phyloP scores from a whole-genome alignment of 2,329 filamentous ascomycete species.

The Colletotrichum karsti region DNA sequence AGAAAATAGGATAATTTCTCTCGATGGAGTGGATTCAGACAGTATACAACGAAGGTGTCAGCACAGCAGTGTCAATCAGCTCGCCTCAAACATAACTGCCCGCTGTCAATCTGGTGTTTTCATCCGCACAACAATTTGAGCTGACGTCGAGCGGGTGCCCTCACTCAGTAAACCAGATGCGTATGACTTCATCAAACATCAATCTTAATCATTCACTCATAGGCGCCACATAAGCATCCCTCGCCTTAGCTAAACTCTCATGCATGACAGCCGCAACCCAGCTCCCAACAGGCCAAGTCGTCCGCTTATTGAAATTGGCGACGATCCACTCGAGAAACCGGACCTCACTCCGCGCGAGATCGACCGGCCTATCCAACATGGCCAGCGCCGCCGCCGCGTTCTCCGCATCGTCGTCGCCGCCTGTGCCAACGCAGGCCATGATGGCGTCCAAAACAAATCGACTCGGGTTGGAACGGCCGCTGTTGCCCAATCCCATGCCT shows the following conservation, averaged over 20 bases:
- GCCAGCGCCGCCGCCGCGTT: slow-evolving; percentile 3
- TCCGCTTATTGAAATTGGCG: slow-evolving; percentile 5
- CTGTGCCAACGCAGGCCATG: slow-evolving; percentile 8
- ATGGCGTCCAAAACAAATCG: slow-evolving; percentile 15
- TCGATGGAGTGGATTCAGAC: too few species aligned
- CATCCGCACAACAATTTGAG: too few species aligned
- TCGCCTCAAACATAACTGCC: too few species aligned
- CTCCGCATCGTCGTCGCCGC: neutral
- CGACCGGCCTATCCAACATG: neutral
- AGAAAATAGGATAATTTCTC: too few species aligned
- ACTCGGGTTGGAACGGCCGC: slow-evolving; percentile 6
- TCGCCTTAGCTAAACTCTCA: slow-evolving; percentile 9
- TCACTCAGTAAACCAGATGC: too few species aligned
- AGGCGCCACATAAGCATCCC: neutral
- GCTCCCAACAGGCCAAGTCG: slow-evolving; percentile 11
- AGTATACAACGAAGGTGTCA: too few species aligned
- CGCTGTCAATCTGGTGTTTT: too few species aligned
- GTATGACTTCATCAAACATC: too few species aligned
- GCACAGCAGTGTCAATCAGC: too few species aligned
- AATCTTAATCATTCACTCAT: slow-evolving; percentile 9
- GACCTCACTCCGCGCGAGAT: slow-evolving; percentile 6
- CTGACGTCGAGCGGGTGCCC: too few species aligned
- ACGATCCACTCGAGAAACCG: slow-evolving; percentile 13
- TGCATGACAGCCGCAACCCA: slow-evolving; percentile 11
- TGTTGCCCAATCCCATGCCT: neutral